Evolutionary conservation across 139 green algal genomes (phyloP), one percentile per base, ranked within the genome.

Genomic region (Diplosphaera chodatii): DNA sequence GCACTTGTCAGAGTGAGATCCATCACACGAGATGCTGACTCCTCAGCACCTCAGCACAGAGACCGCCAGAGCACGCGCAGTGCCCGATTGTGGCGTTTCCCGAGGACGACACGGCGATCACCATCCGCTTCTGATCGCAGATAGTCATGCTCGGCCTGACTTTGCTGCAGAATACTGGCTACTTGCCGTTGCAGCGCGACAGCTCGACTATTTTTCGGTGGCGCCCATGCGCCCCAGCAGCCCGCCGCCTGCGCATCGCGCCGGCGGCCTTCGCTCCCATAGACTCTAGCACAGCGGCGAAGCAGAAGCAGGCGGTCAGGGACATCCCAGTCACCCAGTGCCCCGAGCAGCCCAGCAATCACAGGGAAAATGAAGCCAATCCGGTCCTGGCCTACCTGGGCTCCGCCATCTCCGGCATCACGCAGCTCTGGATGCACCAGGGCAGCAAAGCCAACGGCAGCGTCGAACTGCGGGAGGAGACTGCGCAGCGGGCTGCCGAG

Each of bases 401-500:
- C 48, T 59, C 48, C 13, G 48, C 48, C 48, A 59, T 59, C 8
- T 59, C 48, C 3, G 48, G 48, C 48, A 59, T 59, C 48, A 59
- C 48, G 48, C 48, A 59, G 48, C 8, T 59, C 13, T 59, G 48
- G 48, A 59, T 59, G 48, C 48, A 59, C 16, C 48, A 59, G 48
- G 16, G 48, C 48, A 59, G 16, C 10, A 21, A 59, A 25, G 10
- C 48, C 10, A 59, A 77, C 40, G n/a, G n/a, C n/a, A 56, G 41
- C 5, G n/a, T 78, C 8, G 74, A 78, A 18, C 32, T 70, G 55
- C 28, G 33, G 55, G 40, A 75, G n/a, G 70, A 71, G 40, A 37
- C 72, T 22, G 64, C 64, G 4, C 48, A 69, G 64, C 30, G 29
- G 64, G 64, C 28, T 5, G 64, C 29, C 30, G 30, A 28, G 64